A percentile compares a stretch with the other conserved stretches of the same genome.
phyloP scores from a whole-genome alignment of 169 alveolate species.

The Blepharisma undulans region DNA sequence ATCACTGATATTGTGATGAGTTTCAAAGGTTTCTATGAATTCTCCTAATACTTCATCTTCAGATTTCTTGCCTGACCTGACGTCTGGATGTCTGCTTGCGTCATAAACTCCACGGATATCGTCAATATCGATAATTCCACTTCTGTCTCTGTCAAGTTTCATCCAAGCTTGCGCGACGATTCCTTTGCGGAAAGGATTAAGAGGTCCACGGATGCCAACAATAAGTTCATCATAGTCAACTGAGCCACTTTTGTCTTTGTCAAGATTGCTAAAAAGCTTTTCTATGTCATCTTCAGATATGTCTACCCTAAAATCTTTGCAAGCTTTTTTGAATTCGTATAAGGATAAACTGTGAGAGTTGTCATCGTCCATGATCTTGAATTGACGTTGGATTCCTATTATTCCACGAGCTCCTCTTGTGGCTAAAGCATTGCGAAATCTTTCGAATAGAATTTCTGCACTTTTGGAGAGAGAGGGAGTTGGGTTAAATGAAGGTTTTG shows the following conservation, averaged over 20 bases:
- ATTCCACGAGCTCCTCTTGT: constrained; percentile 77
- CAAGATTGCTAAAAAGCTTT: constrained; percentile 58
- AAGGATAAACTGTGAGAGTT: constrained; percentile 42
- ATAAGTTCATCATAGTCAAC: constrained; percentile 76
- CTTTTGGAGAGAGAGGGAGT: neutral
- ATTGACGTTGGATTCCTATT: constrained; percentile 58
- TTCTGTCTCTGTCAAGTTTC: constrained; percentile 59
- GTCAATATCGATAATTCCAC: constrained; percentile 65
- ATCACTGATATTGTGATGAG: constrained; percentile 54
- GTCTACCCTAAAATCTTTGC: constrained; percentile 53
- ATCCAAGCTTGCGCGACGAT: constrained; percentile 67
- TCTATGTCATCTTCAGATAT: constrained; percentile 51
- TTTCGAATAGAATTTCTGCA: constrained; percentile 18
- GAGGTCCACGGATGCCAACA: constrained; percentile 70
- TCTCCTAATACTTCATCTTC: constrained; percentile 82
- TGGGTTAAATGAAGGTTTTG: neutral
- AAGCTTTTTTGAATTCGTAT: constrained; percentile 54
- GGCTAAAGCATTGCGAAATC: constrained; percentile 52
- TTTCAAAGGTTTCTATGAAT: constrained; percentile 78
- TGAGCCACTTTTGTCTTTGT: constrained; percentile 61
- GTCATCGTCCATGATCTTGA: constrained; percentile 69
- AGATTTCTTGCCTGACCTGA: constrained; percentile 70
- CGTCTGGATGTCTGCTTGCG: constrained; percentile 83
- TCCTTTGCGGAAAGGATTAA: constrained; percentile 68
- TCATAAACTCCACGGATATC: constrained; percentile 66